Evolutionary conservation across 768 basidiomycete species (phyloP).

Genomic region (Termitomyces sp.): DNA sequence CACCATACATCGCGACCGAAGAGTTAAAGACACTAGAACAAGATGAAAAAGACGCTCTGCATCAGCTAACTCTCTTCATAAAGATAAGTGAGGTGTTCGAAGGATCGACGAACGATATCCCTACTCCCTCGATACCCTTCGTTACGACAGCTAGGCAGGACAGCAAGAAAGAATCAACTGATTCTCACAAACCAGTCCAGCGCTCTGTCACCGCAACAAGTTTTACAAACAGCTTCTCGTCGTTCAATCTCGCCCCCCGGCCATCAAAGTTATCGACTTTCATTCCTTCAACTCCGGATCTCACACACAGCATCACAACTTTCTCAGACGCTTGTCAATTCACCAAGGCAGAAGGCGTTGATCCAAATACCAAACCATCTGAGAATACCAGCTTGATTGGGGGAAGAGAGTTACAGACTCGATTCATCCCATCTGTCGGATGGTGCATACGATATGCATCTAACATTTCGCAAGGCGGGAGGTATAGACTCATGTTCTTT

Average conservation of each 20-base stretch:
- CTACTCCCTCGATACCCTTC: neutral
- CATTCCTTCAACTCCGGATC: neutral
- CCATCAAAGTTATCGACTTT: constrained; percentile 9
- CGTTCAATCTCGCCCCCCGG: constrained; percentile 9
- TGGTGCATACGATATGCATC: constrained; percentile 41
- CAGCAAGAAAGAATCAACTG: neutral
- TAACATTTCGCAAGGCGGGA: constrained; percentile 35
- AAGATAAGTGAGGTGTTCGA: constrained; percentile 21
- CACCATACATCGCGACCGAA: constrained; percentile 19
- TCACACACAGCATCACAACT: neutral
- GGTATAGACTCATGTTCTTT: constrained; percentile 41
- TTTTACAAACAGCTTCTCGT: constrained; percentile 8
- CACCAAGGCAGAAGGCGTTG: neutral
- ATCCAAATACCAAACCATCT: constrained; percentile 3
- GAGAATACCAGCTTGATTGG: constrained; percentile 11
- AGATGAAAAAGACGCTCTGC: constrained; percentile 23
- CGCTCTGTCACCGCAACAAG: neutral
- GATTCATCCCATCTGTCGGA: constrained; percentile 36
- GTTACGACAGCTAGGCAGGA: neutral
- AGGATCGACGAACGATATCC: neutral
- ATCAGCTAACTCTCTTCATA: constrained; percentile 22
- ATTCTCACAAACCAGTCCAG: neutral
- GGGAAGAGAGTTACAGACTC: constrained; percentile 24
- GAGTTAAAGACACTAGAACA: constrained; percentile 22
- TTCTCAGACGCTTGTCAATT: neutral